Evolutionary conservation across 164 flowering plant genomes (phyloP), one percentile per base, ranked within the genome.

Genomic region (Nymphaea colorata): DNA sequence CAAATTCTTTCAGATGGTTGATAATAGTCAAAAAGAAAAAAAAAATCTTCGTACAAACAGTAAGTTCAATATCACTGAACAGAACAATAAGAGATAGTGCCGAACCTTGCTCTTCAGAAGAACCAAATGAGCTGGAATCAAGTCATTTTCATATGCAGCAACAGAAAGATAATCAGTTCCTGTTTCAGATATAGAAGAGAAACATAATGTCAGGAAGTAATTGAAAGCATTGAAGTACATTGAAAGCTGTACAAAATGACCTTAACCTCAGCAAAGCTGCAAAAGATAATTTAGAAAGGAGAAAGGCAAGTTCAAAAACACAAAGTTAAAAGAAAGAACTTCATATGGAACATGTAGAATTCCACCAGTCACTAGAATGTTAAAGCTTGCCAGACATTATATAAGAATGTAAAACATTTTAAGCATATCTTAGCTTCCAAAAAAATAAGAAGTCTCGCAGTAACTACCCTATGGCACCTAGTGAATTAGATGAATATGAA

Each of bases 141-240:
- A 64, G 79, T 94, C 90, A 12, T 47, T 47, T 65, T 70, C 89
- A 76, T 68, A 83, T 42, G 97, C 89, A 76, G 99, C 99, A 70
- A 76, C 97, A 67, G 95, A 89, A 74, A 94, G 76, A 82, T 89
- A 94, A 80, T 94, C 99, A 79, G 85, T 65, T 61, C 99, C 99
- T 94, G 64, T 80, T 25, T 25, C 36, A 82, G n/a, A 69, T 64
- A 64, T 70, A 11, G 69, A 68, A 64, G 41, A 66, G 66, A 59
- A 47, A 25, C 36, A 25, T 25, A 5, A 36, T 14, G 45, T 80
- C 62, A 67, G 69, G 36, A 59, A 43, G 44, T 17, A 43, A 42
- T 47, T 47, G 55, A 47, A 47, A 47, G 55, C 55, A 47, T 47
- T 7, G 2, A 47, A 12, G 12, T 47, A 47, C 4, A 12, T 47